Base-by-base conservation (phyloP, 108 stramenopile genomes). In the Discostella stelligeroides region DNA sequence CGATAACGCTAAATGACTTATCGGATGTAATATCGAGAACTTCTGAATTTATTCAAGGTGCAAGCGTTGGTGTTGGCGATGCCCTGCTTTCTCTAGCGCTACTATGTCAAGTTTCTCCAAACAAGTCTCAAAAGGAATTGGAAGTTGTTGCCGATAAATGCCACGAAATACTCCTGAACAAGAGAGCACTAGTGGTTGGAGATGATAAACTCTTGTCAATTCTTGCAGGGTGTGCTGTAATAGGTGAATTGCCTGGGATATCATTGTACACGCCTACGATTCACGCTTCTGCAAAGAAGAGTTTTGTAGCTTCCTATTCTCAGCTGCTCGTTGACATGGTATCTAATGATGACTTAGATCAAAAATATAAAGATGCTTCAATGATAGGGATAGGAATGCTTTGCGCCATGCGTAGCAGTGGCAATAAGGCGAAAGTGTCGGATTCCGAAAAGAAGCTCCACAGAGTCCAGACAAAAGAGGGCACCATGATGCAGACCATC, bases 1-100 rank as follows among this genome's bases (percentile, higher is more conserved):
- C 83, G 27, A 42, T 87, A 12, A 60, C 67, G 14, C 39, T 45
- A 40, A 40, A 62, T 1, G 84, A 89, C 48, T 39, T 77, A 17
- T 69, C 63, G n/a, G 62, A 51, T 4, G 63, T 37, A 21, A 70
- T 70, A 9, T 6, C 13, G 6, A 30, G 18, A 30, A 20, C 60
- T 25, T 56, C 54, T 3, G 38, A 37, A 7, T 21, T 18, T 60
- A 9, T 65, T 3, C 12, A 59, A 59, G 41, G 56, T 29, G 40
- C 46, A 2, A 24, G 18, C 15, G 29, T 20, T 72, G 71, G 24
- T 18, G 14, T 77, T 55, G 63, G 48, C n/a, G 68, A 77, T 47
- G 30, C 68, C 23, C 15, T 77, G 4, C 69, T 63, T 49, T 56
- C 63, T 14, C 20, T 77, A 20, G 68, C 63, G 15, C 57, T 62